Percentiles rank a stretch among this genome's conserved stretches.
Conservation (phyloP, 2,329 filamentous ascomycete species). For the Trichoderma atrobrunneum region DNA sequence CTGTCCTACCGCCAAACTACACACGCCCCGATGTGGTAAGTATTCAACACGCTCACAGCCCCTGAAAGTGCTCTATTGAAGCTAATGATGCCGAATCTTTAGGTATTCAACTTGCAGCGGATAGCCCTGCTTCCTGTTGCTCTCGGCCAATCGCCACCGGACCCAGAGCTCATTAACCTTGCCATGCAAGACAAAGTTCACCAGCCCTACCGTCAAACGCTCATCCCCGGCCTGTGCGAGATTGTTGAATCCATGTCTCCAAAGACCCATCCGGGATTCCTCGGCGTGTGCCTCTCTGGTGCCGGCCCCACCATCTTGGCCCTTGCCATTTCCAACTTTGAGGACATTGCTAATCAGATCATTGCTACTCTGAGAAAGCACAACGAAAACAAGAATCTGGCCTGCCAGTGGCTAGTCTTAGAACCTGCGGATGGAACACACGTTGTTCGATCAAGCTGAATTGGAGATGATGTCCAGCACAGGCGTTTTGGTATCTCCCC, state of each 20-base stretch:
- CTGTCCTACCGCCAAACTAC: slow-evolving; percentile 79
- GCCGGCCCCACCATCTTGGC: slow-evolving; percentile 94
- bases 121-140: slow-evolving; percentile 88
- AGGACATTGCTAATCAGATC: slow-evolving; percentile 77
- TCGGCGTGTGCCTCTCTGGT: slow-evolving; percentile 92
- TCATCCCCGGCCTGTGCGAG: slow-evolving; percentile 88
- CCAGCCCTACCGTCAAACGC: slow-evolving; percentile 87
- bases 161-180: slow-evolving; percentile 90
- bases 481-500: not conserved
- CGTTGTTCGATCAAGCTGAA: slow-evolving; percentile 37
- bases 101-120: slow-evolving; percentile 89
- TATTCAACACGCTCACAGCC: slow-evolving; percentile 21
- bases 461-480: not conserved
- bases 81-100: slow-evolving; percentile 16
- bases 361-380: slow-evolving; percentile 67
- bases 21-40: slow-evolving; percentile 76
- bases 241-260: slow-evolving; percentile 91
- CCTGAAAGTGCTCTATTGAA: not conserved
- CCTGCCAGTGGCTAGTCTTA: slow-evolving; percentile 81
- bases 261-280: slow-evolving; percentile 76
- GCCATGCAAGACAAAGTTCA: slow-evolving; percentile 99
- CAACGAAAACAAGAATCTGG: slow-evolving; percentile 59
- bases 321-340: slow-evolving; percentile 85
- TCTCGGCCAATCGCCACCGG: slow-evolving; percentile 82
- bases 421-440: slow-evolving; percentile 76